phyloP scores from a whole-genome alignment of 2,329 filamentous ascomycete species.

The Hymenoscyphus repandus region DNA sequence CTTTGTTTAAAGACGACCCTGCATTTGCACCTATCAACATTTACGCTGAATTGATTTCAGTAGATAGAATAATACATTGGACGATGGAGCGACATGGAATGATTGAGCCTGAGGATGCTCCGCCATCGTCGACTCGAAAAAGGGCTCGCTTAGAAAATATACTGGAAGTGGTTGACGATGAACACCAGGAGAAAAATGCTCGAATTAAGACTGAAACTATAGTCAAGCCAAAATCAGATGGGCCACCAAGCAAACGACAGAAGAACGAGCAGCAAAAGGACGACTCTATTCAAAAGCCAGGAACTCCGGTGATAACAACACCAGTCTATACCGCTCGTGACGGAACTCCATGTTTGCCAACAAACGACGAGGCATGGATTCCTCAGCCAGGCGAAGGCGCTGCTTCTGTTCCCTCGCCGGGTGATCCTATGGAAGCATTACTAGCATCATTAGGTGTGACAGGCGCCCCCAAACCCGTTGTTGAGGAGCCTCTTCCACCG shows the following conservation, averaged over 20 bases:
- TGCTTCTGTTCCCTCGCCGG: slow-evolving; percentile 6
- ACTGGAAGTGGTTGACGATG: slow-evolving; percentile 7
- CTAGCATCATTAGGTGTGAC: slow-evolving; percentile 34
- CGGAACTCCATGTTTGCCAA: slow-evolving; percentile 22
- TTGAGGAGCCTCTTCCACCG: slow-evolving; percentile 13
- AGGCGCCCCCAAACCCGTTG: slow-evolving; percentile 31
- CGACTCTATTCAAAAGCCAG: not conserved
- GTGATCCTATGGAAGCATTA: slow-evolving; percentile 28
- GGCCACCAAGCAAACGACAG: slow-evolving; percentile 22
- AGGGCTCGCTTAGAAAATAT: slow-evolving; percentile 18
- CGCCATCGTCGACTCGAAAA: slow-evolving; percentile 19
- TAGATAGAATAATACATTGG: slow-evolving; percentile 23
- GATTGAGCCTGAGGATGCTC: slow-evolving; percentile 2
- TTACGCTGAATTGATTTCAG: slow-evolving; percentile 22
- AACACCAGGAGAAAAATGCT: slow-evolving; percentile 16
- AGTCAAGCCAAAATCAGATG: slow-evolving; percentile 6
- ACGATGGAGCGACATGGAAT: slow-evolving; percentile 18
- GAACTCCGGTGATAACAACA: slow-evolving; percentile 10
- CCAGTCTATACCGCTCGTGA: slow-evolving; percentile 14
- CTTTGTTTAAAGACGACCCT: slow-evolving; percentile 38
- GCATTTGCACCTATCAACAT: slow-evolving; percentile 33
- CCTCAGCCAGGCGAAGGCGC: slow-evolving; percentile 27
- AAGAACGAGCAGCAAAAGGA: slow-evolving; percentile 16
- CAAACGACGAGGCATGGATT: slow-evolving; percentile 29
- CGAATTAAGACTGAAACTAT: slow-evolving; percentile 9